Conservation (phyloP, 108 stramenopile genomes). For the Cyclotella baltica region DNA sequence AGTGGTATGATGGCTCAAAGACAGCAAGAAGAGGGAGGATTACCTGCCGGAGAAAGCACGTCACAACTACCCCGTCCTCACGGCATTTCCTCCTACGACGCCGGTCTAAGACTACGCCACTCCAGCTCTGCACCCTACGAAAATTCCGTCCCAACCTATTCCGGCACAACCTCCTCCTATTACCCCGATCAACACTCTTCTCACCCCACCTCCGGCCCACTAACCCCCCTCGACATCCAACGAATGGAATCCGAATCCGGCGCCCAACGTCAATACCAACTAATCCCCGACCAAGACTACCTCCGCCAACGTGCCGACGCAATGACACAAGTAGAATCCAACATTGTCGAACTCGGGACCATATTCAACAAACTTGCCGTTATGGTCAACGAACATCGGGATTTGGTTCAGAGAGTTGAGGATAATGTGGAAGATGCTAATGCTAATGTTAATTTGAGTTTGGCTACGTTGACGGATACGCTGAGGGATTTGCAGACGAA, state of each 20-base stretch:
- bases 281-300: constrained; percentile 91
- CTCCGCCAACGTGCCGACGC: constrained; percentile 85
- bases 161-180: constrained; percentile 45
- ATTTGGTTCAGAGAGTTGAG: constrained; percentile 91
- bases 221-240: constrained; percentile 89
- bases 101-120: constrained; percentile 42
- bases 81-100: constrained; percentile 27
- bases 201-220: constrained; percentile 36
- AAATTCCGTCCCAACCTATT: constrained; percentile 36
- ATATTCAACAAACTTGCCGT: constrained; percentile 89
- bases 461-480: constrained; percentile 82
- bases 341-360: constrained; percentile 89
- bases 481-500: constrained; percentile 79
- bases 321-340: constrained; percentile 83
- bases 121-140: constrained; percentile 39
- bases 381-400: constrained; percentile 89
- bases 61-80: constrained; percentile 57
- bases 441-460: constrained; percentile 75
- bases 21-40: constrained; percentile 51
- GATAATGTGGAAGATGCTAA: constrained; percentile 93
- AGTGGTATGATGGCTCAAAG: constrained; percentile 77
- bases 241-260: constrained; percentile 86
- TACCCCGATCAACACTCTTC: constrained; percentile 48
- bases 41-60: constrained; percentile 54
- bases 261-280: constrained; percentile 71